Base-by-base conservation (phyloP, 306 rosid genomes). In the Oemleria cerasiformis region DNA sequence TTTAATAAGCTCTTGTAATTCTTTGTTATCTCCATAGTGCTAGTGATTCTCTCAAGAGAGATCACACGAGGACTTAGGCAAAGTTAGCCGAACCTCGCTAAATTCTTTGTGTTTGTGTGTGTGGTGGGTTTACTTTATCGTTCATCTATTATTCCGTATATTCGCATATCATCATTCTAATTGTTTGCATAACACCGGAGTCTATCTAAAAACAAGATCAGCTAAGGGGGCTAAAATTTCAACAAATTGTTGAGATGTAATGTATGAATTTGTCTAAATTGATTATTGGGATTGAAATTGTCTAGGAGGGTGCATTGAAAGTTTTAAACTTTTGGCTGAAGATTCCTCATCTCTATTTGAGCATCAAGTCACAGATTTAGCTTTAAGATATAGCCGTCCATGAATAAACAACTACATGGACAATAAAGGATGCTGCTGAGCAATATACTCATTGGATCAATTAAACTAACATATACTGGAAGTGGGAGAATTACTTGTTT, bases 321-420 rank as follows among this genome's bases (percentile, higher is more conserved):
- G 77, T 79, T 83, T 49, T 77, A 73, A 74, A 65, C 82, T 75
- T 83, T 81, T 81, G n/a, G 73, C 75, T 65, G 73, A 81, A 83
- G 80, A 78, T 80, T 70, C 82, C 85, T 82, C 70, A 83, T 85
- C 90, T 82, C 73, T 20, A 34, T 69, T 65, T 75, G 68, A 57
- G 75, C 72, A 67, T 69, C 76, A 58, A 76, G 84, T 73, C 70
- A 63, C 75, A 66, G 34, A 43, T 49, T 54, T 45, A 61, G 71
- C 85, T 82, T 82, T 85, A 55, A 67, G 72, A 78, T 40, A 75
- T 69, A 71, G 68, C 63, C 71, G 55, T 77, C 83, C 79, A 59
- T 21, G 76, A 73, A 53, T 62, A 71, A 79, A 79, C 76, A 79
- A 77, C 74, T 85, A 69, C 77, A 65, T 72, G 76, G 83, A 82